These are phyloP conservation scores for Cercospora sesami DNA, from an alignment of 2,329 filamentous ascomycete species.

Conservation along the genomic window DNA sequence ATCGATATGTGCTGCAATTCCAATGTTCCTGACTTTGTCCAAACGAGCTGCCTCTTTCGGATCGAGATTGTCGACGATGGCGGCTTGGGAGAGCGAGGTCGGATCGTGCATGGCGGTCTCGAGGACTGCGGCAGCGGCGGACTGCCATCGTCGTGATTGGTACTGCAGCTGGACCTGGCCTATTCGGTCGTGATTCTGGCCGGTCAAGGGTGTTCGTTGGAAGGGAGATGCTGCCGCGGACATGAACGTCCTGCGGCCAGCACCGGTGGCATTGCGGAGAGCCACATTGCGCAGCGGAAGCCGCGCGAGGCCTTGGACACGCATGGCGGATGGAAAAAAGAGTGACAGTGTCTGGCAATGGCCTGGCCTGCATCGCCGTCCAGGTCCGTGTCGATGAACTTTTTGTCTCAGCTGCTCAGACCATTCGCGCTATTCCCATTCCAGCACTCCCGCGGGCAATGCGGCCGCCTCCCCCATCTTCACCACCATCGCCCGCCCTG, in stretches of 20 bases:
- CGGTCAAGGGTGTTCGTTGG: slow-evolving; percentile 22
- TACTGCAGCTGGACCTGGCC: slow-evolving; percentile 12
- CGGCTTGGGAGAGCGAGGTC: slow-evolving; percentile 58
- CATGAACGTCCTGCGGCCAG: slow-evolving; percentile 28
- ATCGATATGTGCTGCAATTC: slow-evolving; percentile 98
- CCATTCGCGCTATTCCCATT: not conserved
- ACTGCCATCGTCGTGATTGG: slow-evolving; percentile 33
- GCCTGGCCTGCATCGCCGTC: too few relatives aligned
- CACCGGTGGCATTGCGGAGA: slow-evolving; percentile 23
- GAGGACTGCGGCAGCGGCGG: slow-evolving; percentile 40
- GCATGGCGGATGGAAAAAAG: slow-evolving; percentile 21
- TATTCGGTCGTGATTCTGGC: slow-evolving; percentile 36
- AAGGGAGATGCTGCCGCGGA: slow-evolving; percentile 25
- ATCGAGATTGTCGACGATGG: slow-evolving; percentile 76
- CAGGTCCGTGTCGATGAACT: not conserved
- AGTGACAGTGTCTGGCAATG: not conserved
- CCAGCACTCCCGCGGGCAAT: slow-evolving; percentile 6
- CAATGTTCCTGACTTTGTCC: slow-evolving; percentile 87
- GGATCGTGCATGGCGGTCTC: slow-evolving; percentile 61
- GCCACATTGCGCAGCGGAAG: slow-evolving; percentile 32
- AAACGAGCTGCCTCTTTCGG: slow-evolving; percentile 76
- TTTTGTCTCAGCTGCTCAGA: slow-evolving; percentile 6
- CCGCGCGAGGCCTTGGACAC: slow-evolving; percentile 31
- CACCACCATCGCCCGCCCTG: not conserved
- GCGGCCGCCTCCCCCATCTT: not conserved